Evolutionary conservation across 805 yeast species (phyloP).

Genomic region (Saccharomycopsis sp.): DNA sequence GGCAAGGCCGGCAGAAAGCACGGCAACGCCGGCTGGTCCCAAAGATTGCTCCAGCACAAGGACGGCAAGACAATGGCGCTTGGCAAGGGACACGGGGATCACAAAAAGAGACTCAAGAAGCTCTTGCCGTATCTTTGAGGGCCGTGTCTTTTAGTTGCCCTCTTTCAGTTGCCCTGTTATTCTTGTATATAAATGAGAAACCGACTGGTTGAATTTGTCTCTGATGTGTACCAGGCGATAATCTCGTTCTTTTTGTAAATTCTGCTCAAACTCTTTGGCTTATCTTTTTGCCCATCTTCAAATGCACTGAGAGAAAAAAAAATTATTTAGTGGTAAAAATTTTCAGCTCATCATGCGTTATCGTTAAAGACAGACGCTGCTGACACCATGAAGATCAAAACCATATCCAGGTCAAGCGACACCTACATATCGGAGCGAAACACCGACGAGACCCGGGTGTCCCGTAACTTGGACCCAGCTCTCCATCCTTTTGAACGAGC

Average conservation of each 20-base stretch:
- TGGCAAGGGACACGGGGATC: constrained; percentile 40
- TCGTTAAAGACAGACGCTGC: too few relatives aligned
- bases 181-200: too few relatives aligned
- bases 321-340: too few relatives aligned
- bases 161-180: too few relatives aligned
- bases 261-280: too few relatives aligned
- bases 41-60: constrained; percentile 47
- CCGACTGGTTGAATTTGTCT: too few relatives aligned
- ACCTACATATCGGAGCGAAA: constrained; percentile 86
- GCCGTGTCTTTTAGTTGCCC: too few relatives aligned
- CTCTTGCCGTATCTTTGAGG: constrained; percentile 39
- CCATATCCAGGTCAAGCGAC: constrained; percentile 84
- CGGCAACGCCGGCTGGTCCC: constrained; percentile 85
- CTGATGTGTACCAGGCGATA: too few relatives aligned
- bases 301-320: too few relatives aligned
- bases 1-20: constrained; percentile 83
- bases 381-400: constrained; percentile 83
- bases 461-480: constrained; percentile 87
- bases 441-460: constrained; percentile 77
- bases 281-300: too few relatives aligned
- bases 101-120: constrained; percentile 49
- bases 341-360: too few relatives aligned
- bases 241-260: too few relatives aligned
- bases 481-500: constrained; percentile 97
- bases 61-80: constrained; percentile 50